Evolutionary conservation across 2,329 filamentous ascomycete species (phyloP), one percentile per base, ranked within the genome.

Genomic region (Paecilomyces fulvus): DNA sequence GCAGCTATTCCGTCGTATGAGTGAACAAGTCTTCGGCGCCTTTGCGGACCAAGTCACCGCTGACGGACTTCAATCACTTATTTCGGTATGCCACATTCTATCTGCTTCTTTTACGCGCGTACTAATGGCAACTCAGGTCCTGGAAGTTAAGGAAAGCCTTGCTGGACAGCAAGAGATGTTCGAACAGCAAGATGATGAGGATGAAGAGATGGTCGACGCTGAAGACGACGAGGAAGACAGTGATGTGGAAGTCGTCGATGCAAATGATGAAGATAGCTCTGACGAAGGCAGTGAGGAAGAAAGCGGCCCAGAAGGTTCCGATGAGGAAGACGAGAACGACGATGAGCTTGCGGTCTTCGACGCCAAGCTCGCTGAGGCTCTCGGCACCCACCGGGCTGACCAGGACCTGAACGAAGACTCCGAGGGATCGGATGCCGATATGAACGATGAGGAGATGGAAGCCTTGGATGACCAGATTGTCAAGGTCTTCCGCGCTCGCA

Each of bases 381-480:
- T 96, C 1, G 86, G 89, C 46, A 92, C 86, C 55, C 86, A 87
- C 51, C 73, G 73, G 20, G 73, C 75, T 21, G 75, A 79, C 21
- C 82, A 87, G 67, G 81, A 85, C 56, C 60, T 70, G 54, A 82
- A 85, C 59, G 74, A 73, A 14, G 77, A 80, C 1, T 80, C 81
- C 1, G 84, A 84, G 30, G 81, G 81, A 9, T 79, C 79, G 11
- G 83, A 82, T 58, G 85, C 83, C 2, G 90, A 96, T 72, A 96
- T 99, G 91, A 88, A 90, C 59, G 92, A 97, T 73, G 91, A 92
- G 17, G 88, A 96, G 69, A 97, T 97, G 94, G 86, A 96, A 75
- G 86, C 86, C 3, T 78, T 97, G 14, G 92, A 97, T 65, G 82
- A 83, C 10, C 87, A 92, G 67, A 83, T 99, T 3, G 84, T 86